Conservation (phyloP, 495 filamentous ascomycete genomes). For the Sordaria brevicollis region DNA sequence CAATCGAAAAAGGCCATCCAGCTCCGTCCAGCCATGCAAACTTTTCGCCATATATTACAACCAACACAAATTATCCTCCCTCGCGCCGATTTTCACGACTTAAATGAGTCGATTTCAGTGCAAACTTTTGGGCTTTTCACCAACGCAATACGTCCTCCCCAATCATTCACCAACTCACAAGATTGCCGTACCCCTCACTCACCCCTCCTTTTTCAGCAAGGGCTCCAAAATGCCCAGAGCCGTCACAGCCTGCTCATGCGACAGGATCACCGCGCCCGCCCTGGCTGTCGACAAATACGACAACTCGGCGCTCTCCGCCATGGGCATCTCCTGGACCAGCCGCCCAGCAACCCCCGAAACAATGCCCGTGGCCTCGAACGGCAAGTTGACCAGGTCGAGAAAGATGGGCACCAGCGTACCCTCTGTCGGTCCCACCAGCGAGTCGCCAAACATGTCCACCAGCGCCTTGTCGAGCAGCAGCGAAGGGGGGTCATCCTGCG, state of each 20-base stretch:
- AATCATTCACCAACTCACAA: not conserved
- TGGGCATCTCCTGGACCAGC: constrained; percentile 50
- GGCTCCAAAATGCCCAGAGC: constrained; percentile 60
- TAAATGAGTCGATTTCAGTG: not conserved
- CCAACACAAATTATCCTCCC: not conserved
- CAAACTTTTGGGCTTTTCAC: not conserved
- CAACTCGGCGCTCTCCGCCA: constrained; percentile 62
- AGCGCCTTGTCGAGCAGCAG: constrained; percentile 71
- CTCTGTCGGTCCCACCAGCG: constrained; percentile 70
- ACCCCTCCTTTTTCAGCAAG: constrained; percentile 24
- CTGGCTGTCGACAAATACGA: constrained; percentile 82
- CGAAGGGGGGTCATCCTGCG: constrained; percentile 73
- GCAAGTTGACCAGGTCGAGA: constrained; percentile 70
- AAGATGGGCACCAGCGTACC: constrained; percentile 81
- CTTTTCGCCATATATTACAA: not conserved
- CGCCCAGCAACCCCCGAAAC: constrained; percentile 83
- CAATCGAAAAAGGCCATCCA: not conserved
- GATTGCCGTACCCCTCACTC: not conserved
- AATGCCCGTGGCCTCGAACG: constrained; percentile 85
- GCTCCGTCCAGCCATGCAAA: not conserved
- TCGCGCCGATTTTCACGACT: not conserved
- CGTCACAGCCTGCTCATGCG: constrained; percentile 54
- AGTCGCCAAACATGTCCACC: constrained; percentile 51
- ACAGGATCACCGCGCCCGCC: constrained; percentile 83
- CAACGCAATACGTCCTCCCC: not conserved